Evolutionary conservation across 129 eudicot species (phyloP).

Genomic region (Artemisia annua): DNA sequence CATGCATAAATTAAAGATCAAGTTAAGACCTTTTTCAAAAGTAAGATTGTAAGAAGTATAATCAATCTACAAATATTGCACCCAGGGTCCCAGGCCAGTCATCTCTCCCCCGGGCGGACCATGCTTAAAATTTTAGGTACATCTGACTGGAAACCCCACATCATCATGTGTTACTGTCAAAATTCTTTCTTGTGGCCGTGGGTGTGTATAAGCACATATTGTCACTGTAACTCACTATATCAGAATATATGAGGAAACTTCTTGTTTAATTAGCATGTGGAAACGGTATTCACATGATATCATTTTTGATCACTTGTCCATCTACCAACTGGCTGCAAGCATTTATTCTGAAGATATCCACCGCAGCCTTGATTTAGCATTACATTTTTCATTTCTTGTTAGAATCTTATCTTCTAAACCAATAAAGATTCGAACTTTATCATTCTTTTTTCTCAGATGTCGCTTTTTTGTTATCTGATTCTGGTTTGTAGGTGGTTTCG

Average conservation of each 20-base stretch:
- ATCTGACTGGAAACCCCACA: background rate
- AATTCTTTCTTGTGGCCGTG: slow-evolving; percentile 12
- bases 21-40: no score
- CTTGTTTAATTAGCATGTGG: slow-evolving; percentile 23
- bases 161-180: slow-evolving; percentile 8
- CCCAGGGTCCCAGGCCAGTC: no score
- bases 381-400: slow-evolving; percentile 20
- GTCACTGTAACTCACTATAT: background rate
- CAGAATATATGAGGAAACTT: slow-evolving; percentile 36
- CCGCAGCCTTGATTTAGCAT: slow-evolving; percentile 17
- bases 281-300: slow-evolving; percentile 39
- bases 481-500: slow-evolving; percentile 37
- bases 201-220: slow-evolving; percentile 15
- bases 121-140: background rate
- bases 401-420: background rate
- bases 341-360: slow-evolving; percentile 39
- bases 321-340: slow-evolving; percentile 33
- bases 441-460: slow-evolving; percentile 29
- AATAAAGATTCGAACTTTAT: slow-evolving; percentile 27
- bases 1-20: no score
- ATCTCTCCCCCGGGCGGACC: background rate
- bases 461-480: slow-evolving; percentile 23
- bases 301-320: slow-evolving; percentile 20
- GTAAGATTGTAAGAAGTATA: no score
- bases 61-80: no score